These are phyloP conservation scores for Multifurca ochricompacta DNA, from an alignment of 768 basidiomycete species.

Conservation along the genomic window DNA sequence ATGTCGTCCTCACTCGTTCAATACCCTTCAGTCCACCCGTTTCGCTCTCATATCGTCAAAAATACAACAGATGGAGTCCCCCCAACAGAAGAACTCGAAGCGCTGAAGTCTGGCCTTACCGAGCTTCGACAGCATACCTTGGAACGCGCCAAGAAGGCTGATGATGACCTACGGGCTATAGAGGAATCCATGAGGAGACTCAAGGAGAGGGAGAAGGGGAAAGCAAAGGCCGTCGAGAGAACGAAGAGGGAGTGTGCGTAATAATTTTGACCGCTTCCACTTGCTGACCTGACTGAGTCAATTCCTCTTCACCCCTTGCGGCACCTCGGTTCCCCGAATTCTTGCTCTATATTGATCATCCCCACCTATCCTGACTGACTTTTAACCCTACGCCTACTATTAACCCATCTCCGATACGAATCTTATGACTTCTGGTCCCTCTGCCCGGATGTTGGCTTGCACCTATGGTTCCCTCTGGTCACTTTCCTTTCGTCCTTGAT, in stretches of 20 bases:
- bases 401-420: neutral
- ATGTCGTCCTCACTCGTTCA: slow-evolving; percentile 58
- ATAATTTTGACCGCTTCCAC: slow-evolving; percentile 18
- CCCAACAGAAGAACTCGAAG: slow-evolving; percentile 62
- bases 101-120: slow-evolving; percentile 54
- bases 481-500: neutral
- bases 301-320: slow-evolving; percentile 15
- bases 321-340: slow-evolving; percentile 3
- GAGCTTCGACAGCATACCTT: slow-evolving; percentile 44
- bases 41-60: slow-evolving; percentile 56
- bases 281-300: slow-evolving; percentile 13
- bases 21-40: slow-evolving; percentile 40
- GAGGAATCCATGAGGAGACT: slow-evolving; percentile 70
- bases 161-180: slow-evolving; percentile 64
- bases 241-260: slow-evolving; percentile 70
- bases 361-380: neutral
- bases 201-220: slow-evolving; percentile 70
- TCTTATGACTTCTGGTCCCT: neutral
- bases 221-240: slow-evolving; percentile 62
- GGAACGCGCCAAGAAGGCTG: slow-evolving; percentile 66
- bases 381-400: neutral
- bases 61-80: slow-evolving; percentile 59
- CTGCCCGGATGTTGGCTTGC: neutral
- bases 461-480: neutral
- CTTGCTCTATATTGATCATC: neutral